Evolutionary conservation across 805 yeast genomes (phyloP).

Genomic region (Lipomyces chichibuensis): DNA sequence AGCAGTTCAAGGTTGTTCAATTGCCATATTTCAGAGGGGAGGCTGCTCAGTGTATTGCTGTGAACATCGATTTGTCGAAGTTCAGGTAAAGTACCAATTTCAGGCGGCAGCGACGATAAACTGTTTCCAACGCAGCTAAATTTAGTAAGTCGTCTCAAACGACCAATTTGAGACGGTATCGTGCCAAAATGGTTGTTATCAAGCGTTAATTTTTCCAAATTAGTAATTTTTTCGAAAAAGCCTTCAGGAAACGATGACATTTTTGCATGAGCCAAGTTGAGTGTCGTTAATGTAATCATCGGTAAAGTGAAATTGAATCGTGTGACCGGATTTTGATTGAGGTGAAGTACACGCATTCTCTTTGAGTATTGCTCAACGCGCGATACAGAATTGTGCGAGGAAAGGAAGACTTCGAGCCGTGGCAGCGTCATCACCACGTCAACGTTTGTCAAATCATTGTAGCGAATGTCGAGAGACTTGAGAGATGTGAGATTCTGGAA

Average conservation of each 20-base stretch:
- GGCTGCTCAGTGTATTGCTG: constrained; percentile 72
- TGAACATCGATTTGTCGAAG: constrained; percentile 77
- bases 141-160: constrained; percentile 60
- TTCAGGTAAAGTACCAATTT: constrained; percentile 61
- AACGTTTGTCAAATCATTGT: constrained; percentile 58
- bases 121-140: constrained; percentile 77
- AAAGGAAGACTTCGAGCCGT: constrained; percentile 36
- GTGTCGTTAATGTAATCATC: constrained; percentile 64
- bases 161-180: constrained; percentile 69
- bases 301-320: constrained; percentile 57
- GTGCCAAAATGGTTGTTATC: constrained; percentile 81
- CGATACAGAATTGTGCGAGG: constrained; percentile 56
- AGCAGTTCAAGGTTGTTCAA: constrained; percentile 58
- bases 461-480: constrained; percentile 74
- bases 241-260: constrained; percentile 70
- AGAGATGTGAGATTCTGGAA: constrained; percentile 59
- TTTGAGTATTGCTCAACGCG: constrained; percentile 66
- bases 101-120: constrained; percentile 67
- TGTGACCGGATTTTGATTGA: constrained; percentile 85
- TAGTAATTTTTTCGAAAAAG: constrained; percentile 62
- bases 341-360: constrained; percentile 65
- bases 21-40: constrained; percentile 71
- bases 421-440: constrained; percentile 40
- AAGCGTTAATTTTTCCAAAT: constrained; percentile 70
- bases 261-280: constrained; percentile 82